Evolutionary conservation across 345 rosid genomes (phyloP), one percentile per base, ranked within the genome.

Genomic region (Camelina neglecta): DNA sequence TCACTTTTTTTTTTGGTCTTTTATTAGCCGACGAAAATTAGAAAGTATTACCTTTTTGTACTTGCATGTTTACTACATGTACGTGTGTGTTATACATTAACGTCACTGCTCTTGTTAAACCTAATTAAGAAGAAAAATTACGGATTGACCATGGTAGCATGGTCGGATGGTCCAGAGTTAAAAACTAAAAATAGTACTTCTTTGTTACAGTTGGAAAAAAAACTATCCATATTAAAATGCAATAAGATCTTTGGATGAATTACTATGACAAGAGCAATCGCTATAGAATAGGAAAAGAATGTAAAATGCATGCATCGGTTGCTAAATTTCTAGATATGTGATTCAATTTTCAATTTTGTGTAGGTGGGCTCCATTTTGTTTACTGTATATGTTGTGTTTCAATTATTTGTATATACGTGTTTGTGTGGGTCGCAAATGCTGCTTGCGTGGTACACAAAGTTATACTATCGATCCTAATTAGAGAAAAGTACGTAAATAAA

Each of bases 251-350:
- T 69, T 61, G 4, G 62, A 69, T 42, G 33, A 75, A 42, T 42
- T 53, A 42, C 29, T 5, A 62, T 69, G 75, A 76, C 79, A 53
- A 45, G 33, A 61, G 75, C 70, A 69, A 76, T 69, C 74, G 58
- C 41, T 33, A 42, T 42, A 38, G 5, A 76, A 47, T 11, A 63
- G 66, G 53, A 26, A 61, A 69, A 31, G 55, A 45, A 36, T 70
- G 66, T 70, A 63, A 63, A 55, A 70, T 45, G 75, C 75, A 76
- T 76, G 80, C 47, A 70, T 70, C 65, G 51, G 60, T 55, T 70
- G 36, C 58, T 61, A 60, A 60, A 4, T 58, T 66, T 57, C 47
- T 18, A 36, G 3, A 36, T 65, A 24, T 47, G 44, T 9, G 12
- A 42, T 55, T 47, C 6, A 13, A 44, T 44, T 44, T 44, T 44